phyloP scores from a whole-genome alignment of 257 asterid genomes.

The Gardenia jasminoides region DNA sequence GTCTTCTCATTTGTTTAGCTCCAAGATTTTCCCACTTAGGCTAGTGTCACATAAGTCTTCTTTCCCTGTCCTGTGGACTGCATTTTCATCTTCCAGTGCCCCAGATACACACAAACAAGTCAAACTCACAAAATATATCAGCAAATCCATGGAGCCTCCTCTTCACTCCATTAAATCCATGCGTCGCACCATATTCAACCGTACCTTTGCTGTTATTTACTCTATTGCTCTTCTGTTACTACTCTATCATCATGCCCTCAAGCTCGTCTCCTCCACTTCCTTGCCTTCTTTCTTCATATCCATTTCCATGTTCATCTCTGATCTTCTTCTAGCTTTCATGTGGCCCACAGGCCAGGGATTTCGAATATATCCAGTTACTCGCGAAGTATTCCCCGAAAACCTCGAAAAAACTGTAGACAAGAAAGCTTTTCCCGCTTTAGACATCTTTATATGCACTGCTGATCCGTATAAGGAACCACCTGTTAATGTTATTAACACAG shows the following conservation, averaged over 20 bases:
- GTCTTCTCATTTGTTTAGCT: no score
- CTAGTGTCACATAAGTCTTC: no score
- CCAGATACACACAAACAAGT: no score
- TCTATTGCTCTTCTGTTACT: constrained; percentile 10
- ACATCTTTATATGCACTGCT: constrained; percentile 69
- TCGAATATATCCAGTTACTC: constrained; percentile 42
- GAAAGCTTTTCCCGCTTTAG: constrained; percentile 47
- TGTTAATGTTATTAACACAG: constrained; percentile 54
- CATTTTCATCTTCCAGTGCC: no score
- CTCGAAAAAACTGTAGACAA: background rate
- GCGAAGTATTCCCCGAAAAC: constrained; percentile 40
- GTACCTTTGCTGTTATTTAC: constrained; percentile 11
- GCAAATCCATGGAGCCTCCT: constrained; percentile 7
- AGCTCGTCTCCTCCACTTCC: background rate
- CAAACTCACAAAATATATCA: background rate
- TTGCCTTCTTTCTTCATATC: constrained; percentile 6
- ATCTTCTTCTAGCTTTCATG: constrained; percentile 50
- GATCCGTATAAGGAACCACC: constrained; percentile 79
- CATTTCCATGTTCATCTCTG: constrained; percentile 40
- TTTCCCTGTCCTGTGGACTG: no score
- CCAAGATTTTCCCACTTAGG: no score
- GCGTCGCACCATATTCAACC: constrained; percentile 7
- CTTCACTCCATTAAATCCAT: constrained; percentile 12
- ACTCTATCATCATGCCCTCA: constrained; percentile 6
- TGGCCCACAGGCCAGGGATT: constrained; percentile 58